Evolutionary conservation across 1,284 basidiomycete species (phyloP), one percentile per base, ranked within the genome.

Genomic region (Microbotryomycetes sp.): DNA sequence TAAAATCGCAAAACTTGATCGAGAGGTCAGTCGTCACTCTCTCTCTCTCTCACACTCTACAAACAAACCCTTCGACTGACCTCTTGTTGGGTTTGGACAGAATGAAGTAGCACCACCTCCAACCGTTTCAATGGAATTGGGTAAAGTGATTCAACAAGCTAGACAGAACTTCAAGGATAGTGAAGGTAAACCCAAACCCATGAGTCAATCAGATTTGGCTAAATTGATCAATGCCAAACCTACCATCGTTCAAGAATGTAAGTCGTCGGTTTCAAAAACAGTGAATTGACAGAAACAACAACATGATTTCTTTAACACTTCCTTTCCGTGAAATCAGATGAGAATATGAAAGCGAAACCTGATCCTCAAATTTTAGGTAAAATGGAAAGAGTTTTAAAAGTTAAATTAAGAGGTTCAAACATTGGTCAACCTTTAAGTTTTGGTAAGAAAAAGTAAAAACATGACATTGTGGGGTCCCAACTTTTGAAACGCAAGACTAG

Each of bases 21-120:
- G 89, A 60, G 90, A 96, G 47, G 49, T 50, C 30, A 28, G 47
- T 32, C 14, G 49, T n/a, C 42, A n/a, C n/a, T 25, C 29, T 7
- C 26, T 46, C 14, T 36, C 4, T 26, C 49, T 30, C n/a, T 9
- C 50, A 23, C 5, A n/a, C 26, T 19, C 31, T 14, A 9, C 28
- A 7, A 26, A 49, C 51, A 28, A 32, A n/a, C 16, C 26, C 50
- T 16, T 1, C 7, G 55, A 22, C 23, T 9, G 23, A n/a, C n/a
- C n/a, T n/a, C n/a, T n/a, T n/a, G n/a, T n/a, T n/a, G n/a, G n/a
- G n/a, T 30, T 46, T 29, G 49, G 31, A 9, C 73, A 75, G 72
- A 96, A 97, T 78, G 94, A 97, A 73, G 93, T 97, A 25, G 89
- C 92, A 9, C 92, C 96, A 7, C 96, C 94, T 49, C 75, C 87